Conservation (phyloP, 2,329 filamentous ascomycete species). For the Paraconiothyrium sp. region DNA sequence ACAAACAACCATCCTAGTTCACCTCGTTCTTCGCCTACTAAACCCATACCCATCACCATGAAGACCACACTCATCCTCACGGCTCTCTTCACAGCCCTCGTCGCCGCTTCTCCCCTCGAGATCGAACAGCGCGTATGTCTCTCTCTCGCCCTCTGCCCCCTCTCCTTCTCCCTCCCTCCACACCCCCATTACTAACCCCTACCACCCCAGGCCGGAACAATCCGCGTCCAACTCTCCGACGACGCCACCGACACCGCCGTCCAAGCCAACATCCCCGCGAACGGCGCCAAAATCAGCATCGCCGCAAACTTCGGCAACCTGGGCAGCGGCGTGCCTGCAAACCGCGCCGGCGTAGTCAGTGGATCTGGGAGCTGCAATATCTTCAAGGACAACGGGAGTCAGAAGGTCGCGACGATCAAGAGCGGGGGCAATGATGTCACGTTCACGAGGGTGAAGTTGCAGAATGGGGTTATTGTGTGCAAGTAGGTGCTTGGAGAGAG, state of each 20-base stretch:
- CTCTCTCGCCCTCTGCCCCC: neutral
- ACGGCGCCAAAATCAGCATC: constrained; percentile 16
- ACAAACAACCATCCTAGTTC: neutral
- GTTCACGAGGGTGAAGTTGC: constrained; percentile 17
- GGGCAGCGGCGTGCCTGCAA: constrained; percentile 17
- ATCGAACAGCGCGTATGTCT: constrained; percentile 1
- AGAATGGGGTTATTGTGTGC: constrained; percentile 27
- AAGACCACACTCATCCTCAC: constrained; percentile 24
- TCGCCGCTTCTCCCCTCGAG: constrained; percentile 17
- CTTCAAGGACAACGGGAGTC: constrained; percentile 21
- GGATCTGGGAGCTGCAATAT: constrained; percentile 20
- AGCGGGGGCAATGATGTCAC: constrained; percentile 13
- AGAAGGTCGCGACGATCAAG: constrained; percentile 21
- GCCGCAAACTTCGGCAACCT: constrained; percentile 15
- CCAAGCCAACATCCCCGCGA: constrained; percentile 22
- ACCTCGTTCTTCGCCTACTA: neutral
- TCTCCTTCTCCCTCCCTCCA: neutral
- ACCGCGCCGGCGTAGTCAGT: constrained; percentile 19
- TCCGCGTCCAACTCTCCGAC: constrained; percentile 26
- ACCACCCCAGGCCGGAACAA: constrained; percentile 8
- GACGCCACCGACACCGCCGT: constrained; percentile 25
- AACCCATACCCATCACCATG: constrained; percentile 17
- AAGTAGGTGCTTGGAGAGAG: neutral
- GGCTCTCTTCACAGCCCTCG: constrained; percentile 24
- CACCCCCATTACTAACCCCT: constrained; percentile 3